Evolutionary conservation across 129 eudicot genomes (phyloP), one percentile per base, ranked within the genome.

Genomic region (Chrysanthemum makinoi): DNA sequence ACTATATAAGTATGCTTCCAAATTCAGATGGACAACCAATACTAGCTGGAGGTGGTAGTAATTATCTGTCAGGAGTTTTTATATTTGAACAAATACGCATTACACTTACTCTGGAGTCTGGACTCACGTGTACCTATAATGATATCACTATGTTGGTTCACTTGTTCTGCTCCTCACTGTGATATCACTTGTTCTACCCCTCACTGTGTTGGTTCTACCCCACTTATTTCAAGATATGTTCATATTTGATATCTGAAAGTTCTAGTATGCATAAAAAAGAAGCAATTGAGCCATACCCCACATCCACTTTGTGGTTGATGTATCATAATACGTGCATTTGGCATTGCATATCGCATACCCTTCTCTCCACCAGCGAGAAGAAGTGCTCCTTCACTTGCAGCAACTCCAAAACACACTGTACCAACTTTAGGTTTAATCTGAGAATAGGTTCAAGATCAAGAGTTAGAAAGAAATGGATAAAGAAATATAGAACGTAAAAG

Each of bases 371-470:
- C 98, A 28, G 98, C 98, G 83, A 94, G 98, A 78, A 94, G 87
- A 82, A 94, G 89, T 55, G 97, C 88, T 35, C 81, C 93, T 65
- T 94, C 95, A 79, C 95, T 89, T 70, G 98, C 95, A 68, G 93
- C 88, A 18, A 86, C 80, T 78, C 98, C 98, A 82, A 94, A 89
- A 83, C 97, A 84, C 62, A 94, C 97, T 33, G 97, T 94, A 30
- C 97, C 98, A 60, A 94, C 98, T 83, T 86, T 94, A 39, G 98
- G 98, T 82, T 89, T 94, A 78, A 94, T 87, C 98, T 94, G 86
- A 71, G 1, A 17, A 56, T 4, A 70, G 9, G 43, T 63, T 63
- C 12, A 52, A 53, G 14, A 30, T 61, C 11, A 51, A 22, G 47
- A 14, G 48, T 14, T 24, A 28, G 56, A 33, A 22, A 7, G 39